Evolutionary conservation across 306 rosid genomes (phyloP).

Genomic region (Gastrolobium villosum): DNA sequence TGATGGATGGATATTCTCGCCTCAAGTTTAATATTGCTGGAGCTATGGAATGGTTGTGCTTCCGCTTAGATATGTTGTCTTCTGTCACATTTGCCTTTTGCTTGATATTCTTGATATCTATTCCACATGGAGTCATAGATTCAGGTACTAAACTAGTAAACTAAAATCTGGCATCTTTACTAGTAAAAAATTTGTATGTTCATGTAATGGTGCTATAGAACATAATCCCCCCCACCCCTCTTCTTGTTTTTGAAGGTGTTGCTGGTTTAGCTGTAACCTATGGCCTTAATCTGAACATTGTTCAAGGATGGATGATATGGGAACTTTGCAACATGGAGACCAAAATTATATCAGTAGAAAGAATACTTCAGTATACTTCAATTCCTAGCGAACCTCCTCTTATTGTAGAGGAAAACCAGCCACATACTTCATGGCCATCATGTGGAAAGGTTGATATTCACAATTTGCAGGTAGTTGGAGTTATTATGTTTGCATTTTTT

Average conservation of each 20-base stretch:
- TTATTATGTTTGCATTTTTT: background rate
- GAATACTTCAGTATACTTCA: conserved; percentile 66
- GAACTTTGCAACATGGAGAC: conserved; percentile 67
- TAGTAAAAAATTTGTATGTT: background rate
- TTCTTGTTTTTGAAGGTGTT: conserved; percentile 54
- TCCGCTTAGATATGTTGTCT: conserved; percentile 73
- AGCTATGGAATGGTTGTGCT: conserved; percentile 75
- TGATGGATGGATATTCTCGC: conserved; percentile 67
- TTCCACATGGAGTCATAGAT: conserved; percentile 67
- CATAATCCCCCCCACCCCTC: background rate
- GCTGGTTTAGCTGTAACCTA: conserved; percentile 80
- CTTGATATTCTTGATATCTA: conserved; percentile 67
- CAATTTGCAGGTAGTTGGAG: conserved; percentile 62
- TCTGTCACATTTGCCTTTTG: conserved; percentile 63
- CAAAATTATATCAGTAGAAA: conserved; percentile 78
- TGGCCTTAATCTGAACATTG: conserved; percentile 67
- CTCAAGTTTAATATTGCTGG: conserved; percentile 63
- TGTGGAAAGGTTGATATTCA: conserved; percentile 67
- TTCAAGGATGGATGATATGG: conserved; percentile 64
- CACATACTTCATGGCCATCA: conserved; percentile 67
- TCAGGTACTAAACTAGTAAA: conserved; percentile 58
- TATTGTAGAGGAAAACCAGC: conserved; percentile 60
- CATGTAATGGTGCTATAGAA: background rate
- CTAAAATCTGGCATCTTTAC: background rate
- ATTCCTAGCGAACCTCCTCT: conserved; percentile 77